phyloP scores from a whole-genome alignment of 306 rosid species.

The Malus sieversii region DNA sequence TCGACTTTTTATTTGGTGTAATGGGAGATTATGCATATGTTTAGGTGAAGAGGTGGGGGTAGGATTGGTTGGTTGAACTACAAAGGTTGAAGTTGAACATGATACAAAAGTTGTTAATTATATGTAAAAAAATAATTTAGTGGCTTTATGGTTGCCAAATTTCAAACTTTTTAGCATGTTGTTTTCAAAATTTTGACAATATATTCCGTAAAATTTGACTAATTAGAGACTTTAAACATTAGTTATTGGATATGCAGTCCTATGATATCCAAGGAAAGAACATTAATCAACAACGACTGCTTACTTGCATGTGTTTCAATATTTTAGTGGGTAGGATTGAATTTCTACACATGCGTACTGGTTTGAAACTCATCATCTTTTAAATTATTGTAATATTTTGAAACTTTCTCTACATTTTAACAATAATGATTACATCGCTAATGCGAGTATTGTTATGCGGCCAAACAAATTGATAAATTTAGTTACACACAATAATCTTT shows the following conservation, averaged over 20 bases:
- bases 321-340: too few species aligned
- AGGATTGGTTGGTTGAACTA: background rate
- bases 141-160: background rate
- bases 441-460: too few species aligned
- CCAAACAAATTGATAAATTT: too few species aligned
- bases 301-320: background rate
- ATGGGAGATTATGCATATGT: background rate
- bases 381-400: too few species aligned
- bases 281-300: background rate
- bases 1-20: background rate
- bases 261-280: background rate
- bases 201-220: background rate
- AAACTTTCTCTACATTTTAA: too few species aligned
- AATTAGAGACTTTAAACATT: background rate
- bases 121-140: too few species aligned
- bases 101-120: background rate
- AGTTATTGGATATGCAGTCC: background rate
- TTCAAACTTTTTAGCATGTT: background rate
- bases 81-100: background rate
- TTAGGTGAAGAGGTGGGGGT: background rate
- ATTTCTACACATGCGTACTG: too few species aligned
- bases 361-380: too few species aligned
- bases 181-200: background rate
- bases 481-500: too few species aligned
- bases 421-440: too few species aligned